Base-by-base conservation (phyloP, 106 monocot genomes). In the Dioscorea zingiberensis region DNA sequence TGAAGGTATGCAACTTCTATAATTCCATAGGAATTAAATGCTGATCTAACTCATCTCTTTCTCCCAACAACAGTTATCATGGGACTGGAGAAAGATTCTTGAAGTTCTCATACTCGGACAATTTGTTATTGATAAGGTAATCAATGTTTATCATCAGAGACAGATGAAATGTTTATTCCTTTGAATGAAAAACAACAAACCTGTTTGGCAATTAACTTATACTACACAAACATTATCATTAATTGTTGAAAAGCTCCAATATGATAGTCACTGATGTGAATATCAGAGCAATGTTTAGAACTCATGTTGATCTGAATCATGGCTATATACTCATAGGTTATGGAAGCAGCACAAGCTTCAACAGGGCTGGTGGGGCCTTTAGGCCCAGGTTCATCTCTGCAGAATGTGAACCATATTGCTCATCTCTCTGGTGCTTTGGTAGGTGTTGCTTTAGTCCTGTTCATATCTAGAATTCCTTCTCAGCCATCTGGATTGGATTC, bases 71-170 rank as follows among this genome's bases (percentile, higher is more conserved):
- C 84, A 98, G 98, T 79, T 98, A 72, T 93, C 89, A 0, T 98
- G 88, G 89, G 92, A 98, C 73, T 98, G 98, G 98, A 93, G 93
- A 73, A 98, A 98, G 77, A 98, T 98, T 25, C 83, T 98, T 58
- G 98, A 98, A 58, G 98, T 98, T 64, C 73, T 98, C 82, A 89
- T 98, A 75, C 76, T 98, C 23, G 98, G 98, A 47, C 98, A 93
- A 66, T 98, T 98, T 78, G 98, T 98, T 66, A 78, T 98, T 65
- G 93, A 98, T 61, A 93, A 84, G 89, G 98, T 78, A 75, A 56
- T 47, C 45, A 26, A 38, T 32, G 12, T 5, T 5, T 28, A 30
- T 61, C 26, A 61, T n/a, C n/a, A n/a, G n/a, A n/a, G n/a, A n/a
- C n/a, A n/a, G n/a, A n/a, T n/a, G n/a, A n/a, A n/a, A n/a, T n/a